A percentile compares a stretch with the other conserved stretches of the same genome.
Evolutionary conservation across 2,329 filamentous ascomycete genomes (phyloP).

Genomic region (Xylariaceae sp.): DNA sequence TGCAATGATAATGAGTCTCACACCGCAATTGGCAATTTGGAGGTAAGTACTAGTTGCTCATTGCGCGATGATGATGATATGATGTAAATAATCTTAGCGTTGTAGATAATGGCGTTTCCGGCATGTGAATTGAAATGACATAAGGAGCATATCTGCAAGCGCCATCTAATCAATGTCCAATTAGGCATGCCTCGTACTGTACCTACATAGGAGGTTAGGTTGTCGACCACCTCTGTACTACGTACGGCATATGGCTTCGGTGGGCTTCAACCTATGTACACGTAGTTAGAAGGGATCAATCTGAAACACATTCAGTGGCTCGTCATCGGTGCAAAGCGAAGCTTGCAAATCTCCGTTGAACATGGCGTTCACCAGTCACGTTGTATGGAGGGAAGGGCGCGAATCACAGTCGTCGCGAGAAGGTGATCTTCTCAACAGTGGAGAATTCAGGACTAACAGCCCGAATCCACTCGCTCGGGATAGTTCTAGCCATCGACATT

Average conservation of each 20-base stretch:
- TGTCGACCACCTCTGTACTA: neutral
- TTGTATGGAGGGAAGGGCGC: neutral
- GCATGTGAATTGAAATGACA: neutral
- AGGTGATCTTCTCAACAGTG: neutral
- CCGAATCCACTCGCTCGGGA: constrained; percentile 16
- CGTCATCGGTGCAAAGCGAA: neutral
- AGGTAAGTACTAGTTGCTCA: neutral
- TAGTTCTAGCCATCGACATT: constrained; percentile 16
- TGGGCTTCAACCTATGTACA: neutral
- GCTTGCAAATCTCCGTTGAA: neutral
- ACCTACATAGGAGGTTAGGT: neutral
- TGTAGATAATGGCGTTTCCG: neutral
- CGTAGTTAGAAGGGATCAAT: neutral
- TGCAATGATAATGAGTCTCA: neutral
- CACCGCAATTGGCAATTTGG: neutral
- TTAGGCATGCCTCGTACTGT: neutral
- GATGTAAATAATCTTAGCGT: neutral
- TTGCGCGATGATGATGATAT: neutral
- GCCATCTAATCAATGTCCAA: neutral
- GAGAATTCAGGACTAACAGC: constrained; percentile 8
- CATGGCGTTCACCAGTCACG: neutral
- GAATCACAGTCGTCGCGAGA: neutral
- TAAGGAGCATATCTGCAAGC: neutral
- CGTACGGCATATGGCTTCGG: neutral
- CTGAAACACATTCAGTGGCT: neutral